Evolutionary conservation across 106 monocot genomes (phyloP).

Genomic region (Acanthochlamys bracteata): DNA sequence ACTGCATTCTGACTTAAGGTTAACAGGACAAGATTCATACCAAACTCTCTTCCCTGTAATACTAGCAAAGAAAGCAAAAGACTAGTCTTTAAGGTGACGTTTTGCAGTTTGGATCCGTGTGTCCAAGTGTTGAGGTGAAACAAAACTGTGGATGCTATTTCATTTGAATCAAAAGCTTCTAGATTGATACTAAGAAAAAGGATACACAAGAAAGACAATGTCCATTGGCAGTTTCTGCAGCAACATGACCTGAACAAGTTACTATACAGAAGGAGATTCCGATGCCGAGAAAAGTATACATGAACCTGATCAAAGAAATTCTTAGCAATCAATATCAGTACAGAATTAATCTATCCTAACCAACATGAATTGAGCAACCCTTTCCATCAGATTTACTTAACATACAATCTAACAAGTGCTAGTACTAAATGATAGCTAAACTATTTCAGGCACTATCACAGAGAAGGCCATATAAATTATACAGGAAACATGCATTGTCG

Average conservation of each 20-base stretch:
- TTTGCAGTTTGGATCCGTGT: not conserved
- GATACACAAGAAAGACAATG: conserved; percentile 70
- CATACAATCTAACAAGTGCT: too few species aligned
- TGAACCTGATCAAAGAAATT: conserved; percentile 35
- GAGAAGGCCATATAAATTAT: too few species aligned
- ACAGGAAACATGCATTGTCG: too few species aligned
- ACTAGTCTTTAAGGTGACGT: not conserved
- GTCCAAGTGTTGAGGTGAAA: not conserved
- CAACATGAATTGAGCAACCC: too few species aligned
- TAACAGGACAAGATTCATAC: conserved; percentile 2
- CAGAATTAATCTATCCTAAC: too few species aligned
- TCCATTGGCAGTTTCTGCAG: conserved; percentile 51
- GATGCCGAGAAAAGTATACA: conserved; percentile 39
- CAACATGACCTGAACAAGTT: conserved; percentile 56
- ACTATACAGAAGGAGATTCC: conserved; percentile 39
- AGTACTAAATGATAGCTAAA: too few species aligned
- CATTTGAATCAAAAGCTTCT: not conserved
- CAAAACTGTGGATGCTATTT: not conserved
- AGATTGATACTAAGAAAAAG: conserved; percentile 8
- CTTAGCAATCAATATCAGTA: not conserved
- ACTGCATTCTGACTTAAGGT: conserved; percentile 51
- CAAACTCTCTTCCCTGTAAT: not conserved
- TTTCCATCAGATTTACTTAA: too few species aligned
- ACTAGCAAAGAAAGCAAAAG: not conserved
- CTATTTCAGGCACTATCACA: too few species aligned